These are phyloP conservation scores for Eimeria zaria DNA, from an alignment of 169 alveolate species.

Conservation along the genomic window DNA sequence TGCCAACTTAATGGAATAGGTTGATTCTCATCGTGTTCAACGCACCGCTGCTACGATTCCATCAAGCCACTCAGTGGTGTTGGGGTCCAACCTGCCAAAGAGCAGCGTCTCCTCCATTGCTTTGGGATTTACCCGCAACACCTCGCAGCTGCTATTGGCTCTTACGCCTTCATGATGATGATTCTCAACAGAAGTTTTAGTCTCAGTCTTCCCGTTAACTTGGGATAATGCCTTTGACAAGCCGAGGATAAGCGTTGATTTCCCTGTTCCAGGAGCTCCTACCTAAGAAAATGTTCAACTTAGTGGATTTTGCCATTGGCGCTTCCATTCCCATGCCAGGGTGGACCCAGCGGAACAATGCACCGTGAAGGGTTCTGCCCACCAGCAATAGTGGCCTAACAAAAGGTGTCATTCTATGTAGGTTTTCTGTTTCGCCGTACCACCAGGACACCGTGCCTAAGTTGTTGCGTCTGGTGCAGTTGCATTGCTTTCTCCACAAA, in stretches of 20 bases:
- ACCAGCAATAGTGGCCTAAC: background rate
- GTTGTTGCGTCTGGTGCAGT: slow-evolving; percentile 97
- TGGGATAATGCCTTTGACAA: slow-evolving; percentile 61
- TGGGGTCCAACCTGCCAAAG: slow-evolving; percentile 96
- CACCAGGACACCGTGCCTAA: slow-evolving; percentile 97
- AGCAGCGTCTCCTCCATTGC: slow-evolving; percentile 95
- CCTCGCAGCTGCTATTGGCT: background rate
- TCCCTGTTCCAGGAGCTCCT: slow-evolving; percentile 79
- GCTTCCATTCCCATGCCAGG: background rate
- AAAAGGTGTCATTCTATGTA: background rate
- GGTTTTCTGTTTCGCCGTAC: slow-evolving; percentile 86
- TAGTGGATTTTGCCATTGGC: background rate
- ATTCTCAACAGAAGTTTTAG: background rate
- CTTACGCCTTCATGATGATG: background rate
- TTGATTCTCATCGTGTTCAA: background rate
- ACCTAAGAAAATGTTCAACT: slow-evolving; percentile 31
- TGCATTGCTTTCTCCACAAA: slow-evolving; percentile 95
- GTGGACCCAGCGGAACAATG: background rate
- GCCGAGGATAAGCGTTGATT: slow-evolving; percentile 40
- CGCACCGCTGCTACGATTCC: slow-evolving; percentile 97
- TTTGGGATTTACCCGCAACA: slow-evolving; percentile 95
- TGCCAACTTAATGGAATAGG: too few relatives aligned
- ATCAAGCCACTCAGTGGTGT: slow-evolving; percentile 97
- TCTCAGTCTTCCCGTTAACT: background rate
- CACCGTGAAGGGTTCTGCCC: background rate